Base-by-base conservation (phyloP, 768 basidiomycete genomes). In the Termitomyces sp. region DNA sequence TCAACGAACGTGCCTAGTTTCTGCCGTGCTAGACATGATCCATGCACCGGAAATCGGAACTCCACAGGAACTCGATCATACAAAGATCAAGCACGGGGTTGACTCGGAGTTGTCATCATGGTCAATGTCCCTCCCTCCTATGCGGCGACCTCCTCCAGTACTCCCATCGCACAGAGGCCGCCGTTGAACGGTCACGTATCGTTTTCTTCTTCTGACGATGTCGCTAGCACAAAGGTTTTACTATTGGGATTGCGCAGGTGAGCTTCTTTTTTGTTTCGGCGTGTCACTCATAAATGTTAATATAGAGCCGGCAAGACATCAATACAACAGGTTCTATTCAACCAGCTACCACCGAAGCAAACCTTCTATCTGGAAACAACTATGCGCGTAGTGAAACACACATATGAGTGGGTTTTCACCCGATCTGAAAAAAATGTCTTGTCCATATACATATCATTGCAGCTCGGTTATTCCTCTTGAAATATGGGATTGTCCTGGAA, bases 401-500 rank as follows among this genome's bases (percentile, higher is more conserved):
- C 75, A 35, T 87, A 91, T 71, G 89, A 97, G 94, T 97, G 69
- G 71, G 91, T 63, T 31, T 55, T 54, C 56, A 61, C 35, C 53
- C 45, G 41, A 31, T 42, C 53, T 33, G 55, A 43, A 40, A 12
- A 42, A 50, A 46, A 31, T n/a, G 26, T 33, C 26, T 26, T 31
- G 5, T 41, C 43, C 37, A 55, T 51, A 54, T 45, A 37, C 50
- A 45, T 55, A 56, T 42, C 60, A 62, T 55, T 60, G 46, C 69
- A 97, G 95, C 71, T 89, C 94, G 42, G 85, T 96, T 60, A 86
- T 97, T 59, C 92, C 94, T 1, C 81, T 98, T 38, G 91, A 97
- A 68, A 84, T 98, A 67, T 97, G 93, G 93, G 94, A 97, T 66
- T 92, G 93, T 63, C 96, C 95, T 0, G 91, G 90, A 26, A 92